Evolutionary conservation across 164 flowering plant species (phyloP), one percentile per base, ranked within the genome.

Genomic region (Protea cynaroides): DNA sequence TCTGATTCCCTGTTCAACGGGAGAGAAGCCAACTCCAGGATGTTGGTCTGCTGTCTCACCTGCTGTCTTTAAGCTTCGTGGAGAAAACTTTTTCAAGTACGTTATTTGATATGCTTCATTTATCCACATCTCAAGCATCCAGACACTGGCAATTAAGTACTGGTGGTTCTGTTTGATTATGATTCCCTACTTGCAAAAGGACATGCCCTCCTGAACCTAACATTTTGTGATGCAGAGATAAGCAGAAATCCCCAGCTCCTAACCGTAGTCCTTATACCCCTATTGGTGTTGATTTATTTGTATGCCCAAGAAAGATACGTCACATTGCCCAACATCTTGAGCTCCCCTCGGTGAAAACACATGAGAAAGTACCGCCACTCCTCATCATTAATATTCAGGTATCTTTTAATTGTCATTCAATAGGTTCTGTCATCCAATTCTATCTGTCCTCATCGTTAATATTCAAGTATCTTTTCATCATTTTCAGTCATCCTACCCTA

Each of bases 321-420:
- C 99, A 95, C 73, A 90, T 95, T 68, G 98, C 97, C 8, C 92
- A 84, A 72, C 86, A 90, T 67, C 78, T 95, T 62, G 99, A 95
- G 61, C 97, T 95, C 74, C 99, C 99, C 19, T 61, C 75, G 58
- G 61, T 84, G 52, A 90, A 79, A 76, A 65, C 74, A 38, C 82
- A 84, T 8, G 85, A 79, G 24, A 83, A 73, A 66, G 67, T 84
- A 24, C 98, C 97, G 17, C 70, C 89, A 21, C 86, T 95, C 46
- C 82, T 95, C 56, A 84, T 95, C 61, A 88, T 95, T 34, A 95
- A 95, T 72, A 92, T 95, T 63, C 98, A 92, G 98, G 99, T 90
- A 67, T 18, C 1, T 10, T 46, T 46, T 49, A 5, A 13, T 49
- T 15, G 7, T 49, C n/a, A 15, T 49, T 49, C 19, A 62, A 9